Evolutionary conservation across 169 alveolate genomes (phyloP).

Genomic region (Eimeria brunetti): DNA sequence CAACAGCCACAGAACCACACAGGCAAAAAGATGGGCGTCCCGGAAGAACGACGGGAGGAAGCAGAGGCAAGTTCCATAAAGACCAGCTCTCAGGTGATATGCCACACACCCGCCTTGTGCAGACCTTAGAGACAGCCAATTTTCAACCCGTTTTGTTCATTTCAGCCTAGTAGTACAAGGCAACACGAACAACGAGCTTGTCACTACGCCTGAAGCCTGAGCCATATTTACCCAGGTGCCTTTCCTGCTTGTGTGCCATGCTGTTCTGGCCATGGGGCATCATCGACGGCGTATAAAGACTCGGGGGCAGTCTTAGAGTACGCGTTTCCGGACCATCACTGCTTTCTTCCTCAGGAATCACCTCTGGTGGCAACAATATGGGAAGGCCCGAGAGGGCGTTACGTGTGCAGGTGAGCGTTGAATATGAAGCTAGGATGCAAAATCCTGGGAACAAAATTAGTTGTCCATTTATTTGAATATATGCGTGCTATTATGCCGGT

Average conservation of each 20-base stretch:
- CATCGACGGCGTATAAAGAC: background rate
- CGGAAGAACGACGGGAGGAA: background rate
- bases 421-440: background rate
- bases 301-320: no score
- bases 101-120: background rate
- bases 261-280: background rate
- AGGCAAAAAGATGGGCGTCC: background rate
- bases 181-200: background rate
- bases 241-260: background rate
- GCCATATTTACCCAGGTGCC: background rate
- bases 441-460: background rate
- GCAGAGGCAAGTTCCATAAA: background rate
- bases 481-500: background rate
- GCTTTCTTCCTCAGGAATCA: conserved; percentile 21
- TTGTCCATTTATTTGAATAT: background rate
- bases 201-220: background rate
- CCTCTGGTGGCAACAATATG: conserved; percentile 69
- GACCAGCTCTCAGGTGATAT: conserved; percentile 10
- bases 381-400: conserved; percentile 69
- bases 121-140: no score
- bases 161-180: background rate
- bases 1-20: background rate
- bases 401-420: conserved; percentile 55
- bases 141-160: background rate
- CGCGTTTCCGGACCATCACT: background rate